phyloP scores from a whole-genome alignment of 2,329 filamentous ascomycete species.

The Botrytis fabae region DNA sequence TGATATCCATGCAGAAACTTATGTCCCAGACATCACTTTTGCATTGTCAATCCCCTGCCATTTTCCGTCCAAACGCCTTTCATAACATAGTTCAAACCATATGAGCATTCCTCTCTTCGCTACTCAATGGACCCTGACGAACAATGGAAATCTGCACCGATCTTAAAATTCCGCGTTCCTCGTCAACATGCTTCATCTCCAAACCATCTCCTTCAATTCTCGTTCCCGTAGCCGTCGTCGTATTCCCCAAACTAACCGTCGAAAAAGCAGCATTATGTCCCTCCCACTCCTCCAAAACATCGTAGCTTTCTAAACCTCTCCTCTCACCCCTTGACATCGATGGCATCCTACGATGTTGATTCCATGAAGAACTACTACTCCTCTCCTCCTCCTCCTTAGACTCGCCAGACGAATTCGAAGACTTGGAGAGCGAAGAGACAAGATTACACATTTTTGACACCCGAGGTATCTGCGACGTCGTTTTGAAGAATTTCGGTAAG shows the following conservation, averaged over 20 bases:
- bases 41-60: background rate
- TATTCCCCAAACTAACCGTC: background rate
- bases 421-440: background rate
- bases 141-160: background rate
- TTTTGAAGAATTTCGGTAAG: background rate
- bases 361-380: background rate
- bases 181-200: background rate
- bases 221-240: background rate
- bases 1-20: background rate
- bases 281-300: background rate
- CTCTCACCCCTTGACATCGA: background rate
- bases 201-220: background rate
- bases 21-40: background rate
- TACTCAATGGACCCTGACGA: background rate
- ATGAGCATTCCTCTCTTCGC: background rate
- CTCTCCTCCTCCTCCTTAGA: background rate
- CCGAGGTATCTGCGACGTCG: background rate
- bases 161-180: background rate
- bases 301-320: background rate
- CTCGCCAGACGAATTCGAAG: background rate
- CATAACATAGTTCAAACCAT: background rate
- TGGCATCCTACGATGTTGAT: background rate
- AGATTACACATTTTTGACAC: background rate
- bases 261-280: background rate
- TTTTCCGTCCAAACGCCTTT: background rate